Base-by-base conservation (phyloP, 345 rosid genomes). In the Ceriops zippeliana region DNA sequence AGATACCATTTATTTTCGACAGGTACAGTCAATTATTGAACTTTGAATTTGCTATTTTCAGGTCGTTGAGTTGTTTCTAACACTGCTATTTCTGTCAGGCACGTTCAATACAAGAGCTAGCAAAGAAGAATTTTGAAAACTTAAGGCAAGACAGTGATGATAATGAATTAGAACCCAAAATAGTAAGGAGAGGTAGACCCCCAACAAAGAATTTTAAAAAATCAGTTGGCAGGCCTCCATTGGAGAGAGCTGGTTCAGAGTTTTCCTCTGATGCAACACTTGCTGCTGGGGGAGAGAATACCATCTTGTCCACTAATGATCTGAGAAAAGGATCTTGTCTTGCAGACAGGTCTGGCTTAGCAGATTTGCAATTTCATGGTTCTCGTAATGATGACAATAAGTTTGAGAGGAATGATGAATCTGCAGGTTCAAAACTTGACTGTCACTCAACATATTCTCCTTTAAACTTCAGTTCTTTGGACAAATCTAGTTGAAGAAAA, bases 371-470 rank as follows among this genome's bases (percentile, higher is more conserved):
- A 64, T 38, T 75, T 75, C 58, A 74, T 67, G 67, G 82, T 73
- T 70, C 81, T 75, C 70, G 77, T 63, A 75, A 64, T 54, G 86
- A 82, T 28, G 67, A 79, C 60, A 82, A 69, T 70, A 87, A 66
- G 81, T 67, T 70, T 60, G 85, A 84, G 53, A 74, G 47, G 65
- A 65, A 65, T 61, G 66, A 51, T 1, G 79, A 75, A 70, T 24
- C 52, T 24, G 47, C 74, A 60, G 74, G 79, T 75, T 52, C 32
- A 66, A 19, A 69, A 70, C 56, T 59, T 32, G 21, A 34, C 6
- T 31, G 28, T 2, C 11, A 16, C 20, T 1, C 26, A n/a, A 21
- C 19, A 4, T 15, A 5, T 15, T 17, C n/a, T 19, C 10, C 5
- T 7, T 22, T 27, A 20, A 5, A 56, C 59, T 21, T 21, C 28